These are phyloP conservation scores for Dothideomycetes sp. DNA, from an alignment of 2,329 filamentous ascomycete genomes.

Conservation along the genomic window DNA sequence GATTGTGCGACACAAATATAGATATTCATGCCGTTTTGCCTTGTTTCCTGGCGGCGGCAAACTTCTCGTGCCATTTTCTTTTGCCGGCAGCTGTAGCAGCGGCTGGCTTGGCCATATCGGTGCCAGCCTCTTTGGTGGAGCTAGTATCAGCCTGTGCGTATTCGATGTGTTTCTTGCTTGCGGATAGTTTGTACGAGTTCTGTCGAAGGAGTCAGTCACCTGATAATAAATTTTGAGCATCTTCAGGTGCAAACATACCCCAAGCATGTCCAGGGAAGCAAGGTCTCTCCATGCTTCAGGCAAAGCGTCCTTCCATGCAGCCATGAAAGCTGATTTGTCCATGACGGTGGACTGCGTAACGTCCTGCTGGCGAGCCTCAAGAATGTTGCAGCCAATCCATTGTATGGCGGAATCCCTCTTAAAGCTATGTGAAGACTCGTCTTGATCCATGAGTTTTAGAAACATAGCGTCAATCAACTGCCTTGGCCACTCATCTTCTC, in stretches of 20 bases:
- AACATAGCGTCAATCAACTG: constrained; percentile 31
- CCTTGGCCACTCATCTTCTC: constrained; percentile 31
- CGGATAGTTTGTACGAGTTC: constrained; percentile 6
- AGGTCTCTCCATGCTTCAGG: constrained; percentile 26
- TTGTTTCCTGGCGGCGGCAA: constrained; percentile 20
- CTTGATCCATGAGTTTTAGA: constrained; percentile 4
- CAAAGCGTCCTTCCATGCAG: constrained; percentile 29
- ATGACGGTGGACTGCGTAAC: constrained; percentile 10
- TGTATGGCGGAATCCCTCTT: constrained; percentile 1
- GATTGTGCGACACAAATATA: neutral
- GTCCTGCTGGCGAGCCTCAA: constrained; percentile 15
- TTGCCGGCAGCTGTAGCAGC: constrained; percentile 20
- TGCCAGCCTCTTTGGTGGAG: neutral
- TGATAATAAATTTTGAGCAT: neutral
- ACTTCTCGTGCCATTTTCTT: constrained; percentile 32
- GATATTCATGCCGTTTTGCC: constrained; percentile 5
- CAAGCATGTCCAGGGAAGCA: constrained; percentile 20
- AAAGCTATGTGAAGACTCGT: neutral
- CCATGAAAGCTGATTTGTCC: constrained; percentile 24
- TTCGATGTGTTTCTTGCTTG: constrained; percentile 6
- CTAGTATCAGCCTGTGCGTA: neutral
- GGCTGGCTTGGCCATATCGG: constrained; percentile 2
- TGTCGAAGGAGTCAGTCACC: constrained; percentile 1
- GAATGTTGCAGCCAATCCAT: constrained; percentile 18
- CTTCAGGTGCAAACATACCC: constrained; percentile 13